Evolutionary conservation across 2,329 filamentous ascomycete species (phyloP).

Genomic region (Teratosphaeria viscida): DNA sequence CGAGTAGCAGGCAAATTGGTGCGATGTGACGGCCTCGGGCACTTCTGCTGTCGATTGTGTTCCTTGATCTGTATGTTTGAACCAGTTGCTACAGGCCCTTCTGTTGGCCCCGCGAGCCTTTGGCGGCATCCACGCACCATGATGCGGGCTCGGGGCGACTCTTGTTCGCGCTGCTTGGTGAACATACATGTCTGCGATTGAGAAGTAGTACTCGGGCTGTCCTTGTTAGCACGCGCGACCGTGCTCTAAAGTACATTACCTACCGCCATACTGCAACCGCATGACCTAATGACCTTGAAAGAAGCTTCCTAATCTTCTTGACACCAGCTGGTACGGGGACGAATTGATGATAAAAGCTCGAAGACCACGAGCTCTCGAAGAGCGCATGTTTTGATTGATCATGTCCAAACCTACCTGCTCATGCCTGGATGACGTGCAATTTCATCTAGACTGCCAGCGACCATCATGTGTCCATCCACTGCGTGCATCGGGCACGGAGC

Average conservation of each 20-base stretch:
- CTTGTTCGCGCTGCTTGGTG: background rate
- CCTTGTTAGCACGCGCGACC: background rate
- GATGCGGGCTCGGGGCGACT: background rate
- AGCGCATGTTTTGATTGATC: background rate
- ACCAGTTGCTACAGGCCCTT: background rate
- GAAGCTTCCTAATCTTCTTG: background rate
- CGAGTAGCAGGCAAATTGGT: slow-evolving; percentile 2
- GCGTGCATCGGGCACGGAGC: background rate
- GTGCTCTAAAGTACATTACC: background rate
- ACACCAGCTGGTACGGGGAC: background rate
- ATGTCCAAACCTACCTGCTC: background rate
- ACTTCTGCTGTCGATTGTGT: background rate
- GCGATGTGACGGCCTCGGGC: background rate
- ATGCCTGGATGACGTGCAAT: background rate
- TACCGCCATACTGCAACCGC: background rate
- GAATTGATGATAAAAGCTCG: background rate
- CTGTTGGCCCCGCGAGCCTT: slow-evolving; percentile 1
- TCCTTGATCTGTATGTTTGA: background rate
- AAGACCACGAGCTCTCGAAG: background rate
- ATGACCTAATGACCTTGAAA: background rate
- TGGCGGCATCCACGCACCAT: slow-evolving; percentile 3
- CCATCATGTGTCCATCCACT: background rate
- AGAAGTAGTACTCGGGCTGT: slow-evolving; percentile 4
- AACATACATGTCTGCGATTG: background rate
- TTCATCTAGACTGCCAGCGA: background rate